A percentile compares a stretch with the other conserved stretches of the same genome.
Evolutionary conservation across 768 basidiomycete species (phyloP).

Genomic region (Candolleomyces aberdarensis): DNA sequence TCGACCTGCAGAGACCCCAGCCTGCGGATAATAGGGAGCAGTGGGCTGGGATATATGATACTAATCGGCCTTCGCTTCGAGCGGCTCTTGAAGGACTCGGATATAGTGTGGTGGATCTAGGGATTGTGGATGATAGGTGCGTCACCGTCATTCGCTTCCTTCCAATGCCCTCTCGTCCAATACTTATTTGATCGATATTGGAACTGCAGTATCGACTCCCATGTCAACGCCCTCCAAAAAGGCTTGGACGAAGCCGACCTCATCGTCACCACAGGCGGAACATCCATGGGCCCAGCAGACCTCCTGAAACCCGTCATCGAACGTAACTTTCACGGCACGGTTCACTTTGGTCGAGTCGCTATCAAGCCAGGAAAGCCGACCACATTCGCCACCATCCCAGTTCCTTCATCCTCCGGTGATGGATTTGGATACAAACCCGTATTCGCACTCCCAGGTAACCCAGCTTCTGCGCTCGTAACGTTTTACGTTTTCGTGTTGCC

Average conservation of each 20-base stretch:
- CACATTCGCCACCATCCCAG: constrained; percentile 78
- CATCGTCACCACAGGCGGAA: constrained; percentile 83
- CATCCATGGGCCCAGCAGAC: constrained; percentile 88
- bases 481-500: constrained; percentile 86
- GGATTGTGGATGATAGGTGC: constrained; percentile 75
- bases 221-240: constrained; percentile 51
- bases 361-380: constrained; percentile 89
- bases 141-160: constrained; percentile 15
- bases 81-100: constrained; percentile 70
- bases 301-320: constrained; percentile 88
- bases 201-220: constrained; percentile 48
- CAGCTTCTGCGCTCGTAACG: constrained; percentile 82
- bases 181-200: background rate
- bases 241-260: constrained; percentile 69
- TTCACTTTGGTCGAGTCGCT: constrained; percentile 84
- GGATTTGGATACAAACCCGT: constrained; percentile 46
- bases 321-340: constrained; percentile 64
- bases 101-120: constrained; percentile 76
- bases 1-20: constrained; percentile 51
- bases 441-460: constrained; percentile 89
- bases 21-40: constrained; percentile 19
- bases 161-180: background rate
- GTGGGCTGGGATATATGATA: constrained; percentile 82
- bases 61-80: constrained; percentile 77
- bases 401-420: constrained; percentile 8